Percentiles rank a stretch among this genome's conserved stretches.
phyloP scores from a whole-genome alignment of 2,329 filamentous ascomycete species.

The Xylariaceae sp. region DNA sequence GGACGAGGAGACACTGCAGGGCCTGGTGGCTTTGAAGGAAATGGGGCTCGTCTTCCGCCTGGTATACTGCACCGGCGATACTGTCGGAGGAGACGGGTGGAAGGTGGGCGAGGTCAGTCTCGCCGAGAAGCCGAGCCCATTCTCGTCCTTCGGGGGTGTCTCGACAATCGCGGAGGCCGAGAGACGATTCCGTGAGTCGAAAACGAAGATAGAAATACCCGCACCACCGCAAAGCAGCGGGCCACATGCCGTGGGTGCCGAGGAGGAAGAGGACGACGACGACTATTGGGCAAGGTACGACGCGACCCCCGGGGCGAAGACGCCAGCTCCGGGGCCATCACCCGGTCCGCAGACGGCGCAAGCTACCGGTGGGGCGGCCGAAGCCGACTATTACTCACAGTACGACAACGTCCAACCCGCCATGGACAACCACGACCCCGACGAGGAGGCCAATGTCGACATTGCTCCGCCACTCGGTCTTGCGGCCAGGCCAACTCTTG shows the following conservation, averaged over 20 bases:
- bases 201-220: constrained; percentile 15
- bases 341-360: constrained; percentile 45
- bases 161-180: constrained; percentile 54
- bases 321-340: constrained; percentile 54
- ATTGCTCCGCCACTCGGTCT: constrained; percentile 30
- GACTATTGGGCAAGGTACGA: constrained; percentile 78
- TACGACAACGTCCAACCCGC: constrained; percentile 75
- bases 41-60: constrained; percentile 58
- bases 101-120: constrained; percentile 62
- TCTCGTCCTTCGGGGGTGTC: constrained; percentile 43
- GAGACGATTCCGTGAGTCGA: constrained; percentile 36
- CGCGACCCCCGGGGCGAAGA: constrained; percentile 55
- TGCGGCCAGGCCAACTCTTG: constrained; percentile 11
- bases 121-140: constrained; percentile 49
- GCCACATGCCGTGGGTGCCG: constrained; percentile 6
- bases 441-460: constrained; percentile 47
- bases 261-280: constrained; percentile 64
- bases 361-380: constrained; percentile 33
- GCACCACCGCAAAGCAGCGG: constrained; percentile 9
- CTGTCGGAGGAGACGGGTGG: constrained; percentile 59
- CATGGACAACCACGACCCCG: constrained; percentile 74
- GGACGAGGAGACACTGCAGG: constrained; percentile 68
- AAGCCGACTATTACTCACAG: constrained; percentile 68
- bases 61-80: constrained; percentile 61
- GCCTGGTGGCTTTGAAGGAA: constrained; percentile 53